Conservation (phyloP, 768 basidiomycete genomes). For the Termitomyces sp. region DNA sequence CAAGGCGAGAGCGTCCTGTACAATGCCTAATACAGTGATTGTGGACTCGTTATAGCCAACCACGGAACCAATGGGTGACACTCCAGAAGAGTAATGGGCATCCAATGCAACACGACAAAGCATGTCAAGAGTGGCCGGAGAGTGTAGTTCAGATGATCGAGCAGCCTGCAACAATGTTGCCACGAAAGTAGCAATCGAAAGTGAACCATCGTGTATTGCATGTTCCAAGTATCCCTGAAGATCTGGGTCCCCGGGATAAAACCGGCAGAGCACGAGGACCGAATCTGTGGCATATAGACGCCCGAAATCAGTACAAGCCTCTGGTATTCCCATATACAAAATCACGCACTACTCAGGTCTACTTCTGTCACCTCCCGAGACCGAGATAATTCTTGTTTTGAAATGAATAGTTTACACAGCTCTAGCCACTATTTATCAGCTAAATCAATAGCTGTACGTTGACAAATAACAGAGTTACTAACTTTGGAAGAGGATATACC, state of each 20-base stretch:
- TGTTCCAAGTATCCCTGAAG: conserved; percentile 64
- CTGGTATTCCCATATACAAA: conserved; percentile 2
- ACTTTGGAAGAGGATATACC: conserved; percentile 67
- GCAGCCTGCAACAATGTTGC: conserved; percentile 66
- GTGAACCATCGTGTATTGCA: conserved; percentile 52
- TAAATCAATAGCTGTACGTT: neutral
- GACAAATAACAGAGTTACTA: conserved; percentile 17
- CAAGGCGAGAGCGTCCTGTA: conserved; percentile 60
- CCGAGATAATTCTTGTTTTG: conserved; percentile 41
- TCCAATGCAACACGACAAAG: conserved; percentile 67
- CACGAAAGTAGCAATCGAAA: conserved; percentile 60
- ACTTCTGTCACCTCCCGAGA: conserved; percentile 44
- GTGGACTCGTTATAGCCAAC: conserved; percentile 49
- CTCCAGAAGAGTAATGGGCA: conserved; percentile 56
- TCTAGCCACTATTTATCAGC: conserved; percentile 53
- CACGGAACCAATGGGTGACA: conserved; percentile 51
- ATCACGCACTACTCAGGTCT: conserved; percentile 57
- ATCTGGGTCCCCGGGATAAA: conserved; percentile 66
- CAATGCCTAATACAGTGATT: conserved; percentile 45
- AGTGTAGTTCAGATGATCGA: conserved; percentile 60
- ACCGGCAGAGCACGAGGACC: conserved; percentile 60
- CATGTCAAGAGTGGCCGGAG: conserved; percentile 63
- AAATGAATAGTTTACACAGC: conserved; percentile 59
- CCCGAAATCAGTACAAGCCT: neutral
- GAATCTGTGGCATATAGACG: conserved; percentile 46